Base-by-base conservation (phyloP, 2,329 filamentous ascomycete species). In the Myriosclerotinia scirpicola region DNA sequence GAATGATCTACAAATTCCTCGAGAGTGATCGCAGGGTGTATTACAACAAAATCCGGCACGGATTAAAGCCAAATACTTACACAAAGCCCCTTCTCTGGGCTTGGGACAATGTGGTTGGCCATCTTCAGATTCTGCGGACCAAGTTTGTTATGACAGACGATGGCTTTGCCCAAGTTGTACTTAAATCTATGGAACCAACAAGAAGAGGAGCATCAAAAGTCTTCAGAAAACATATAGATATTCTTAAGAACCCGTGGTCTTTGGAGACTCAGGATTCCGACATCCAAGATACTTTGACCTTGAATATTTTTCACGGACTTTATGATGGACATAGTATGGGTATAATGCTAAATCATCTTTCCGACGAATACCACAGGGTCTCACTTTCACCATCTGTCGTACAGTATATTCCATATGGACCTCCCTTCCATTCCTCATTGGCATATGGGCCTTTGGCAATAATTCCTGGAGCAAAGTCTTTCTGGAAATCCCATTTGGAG, bases 321-420 rank as follows among this genome's bases (percentile, higher is more conserved):
- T 97, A 97, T 72, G 93, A 97, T 77, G 93, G 92, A 1, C 89
- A 85, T 70, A 94, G 92, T 68, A 83, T 96, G 50, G 82, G 84
- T 1, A 76, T 92, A 34, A 82, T 96, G 50, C 81, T 96, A 26
- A 75, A 84, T 3, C 78, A 82, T 26, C 80, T 96, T 3, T 78
- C 80, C 38, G 73, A 79, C 3, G 78, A 81, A 5, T 92, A 91
- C 72, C 70, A 74, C 20, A 73, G 73, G 30, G 30, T 34, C 30
- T 34, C 30, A 34, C 30, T 34, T 34, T 6, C 6, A 34, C 30
- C 30, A 34, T 34, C 30, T 34, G 30, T 34, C 0, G 52, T 69
- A 3, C 22, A 69, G 34, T 72, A 55, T 9, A 72, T 67, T 48
- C 71, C 74, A 0, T 72, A 75, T 9, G 80, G 80, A 0, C 86